Evolutionary conservation across 257 asterid genomes (phyloP).

Genomic region (Jacaranda mimosifolia): DNA sequence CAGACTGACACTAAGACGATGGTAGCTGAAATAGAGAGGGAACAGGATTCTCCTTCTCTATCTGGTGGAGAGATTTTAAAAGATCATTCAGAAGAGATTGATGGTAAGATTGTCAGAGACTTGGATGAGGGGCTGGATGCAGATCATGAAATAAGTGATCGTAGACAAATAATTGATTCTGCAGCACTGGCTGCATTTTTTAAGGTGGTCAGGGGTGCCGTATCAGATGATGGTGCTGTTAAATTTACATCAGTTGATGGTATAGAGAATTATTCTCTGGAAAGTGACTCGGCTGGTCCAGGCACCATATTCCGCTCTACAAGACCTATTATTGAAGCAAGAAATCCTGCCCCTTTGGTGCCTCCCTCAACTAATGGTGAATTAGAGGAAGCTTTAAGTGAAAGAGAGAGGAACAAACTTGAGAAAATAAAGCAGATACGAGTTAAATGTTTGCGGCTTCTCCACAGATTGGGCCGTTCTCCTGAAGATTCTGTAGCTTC

Average conservation of each 20-base stretch:
- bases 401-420: conserved; percentile 49
- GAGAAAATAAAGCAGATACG: conserved; percentile 53
- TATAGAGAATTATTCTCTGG: conserved; percentile 19
- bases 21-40: conserved; percentile 29
- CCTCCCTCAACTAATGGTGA: conserved; percentile 27
- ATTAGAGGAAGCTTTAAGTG: conserved; percentile 41
- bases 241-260: conserved; percentile 44
- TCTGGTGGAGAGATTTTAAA: conserved; percentile 42
- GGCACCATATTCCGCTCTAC: conserved; percentile 39
- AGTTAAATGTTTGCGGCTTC: conserved; percentile 59
- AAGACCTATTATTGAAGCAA: conserved; percentile 36
- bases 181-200: conserved; percentile 33
- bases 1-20: conserved; percentile 28
- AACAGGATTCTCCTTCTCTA: conserved; percentile 26
- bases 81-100: conserved; percentile 43
- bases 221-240: conserved; percentile 33
- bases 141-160: conserved; percentile 36
- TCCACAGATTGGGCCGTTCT: conserved; percentile 53
- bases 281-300: conserved; percentile 23
- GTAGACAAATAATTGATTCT: conserved; percentile 38
- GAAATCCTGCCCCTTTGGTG: conserved; percentile 3
- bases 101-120: conserved; percentile 38
- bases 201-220: conserved; percentile 39
- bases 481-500: conserved; percentile 57
- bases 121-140: conserved; percentile 41